A percentile compares a stretch with the other conserved stretches of the same genome.
Conservation (phyloP, 1,284 basidiomycete genomes). For the Fomitopsis palustris region DNA sequence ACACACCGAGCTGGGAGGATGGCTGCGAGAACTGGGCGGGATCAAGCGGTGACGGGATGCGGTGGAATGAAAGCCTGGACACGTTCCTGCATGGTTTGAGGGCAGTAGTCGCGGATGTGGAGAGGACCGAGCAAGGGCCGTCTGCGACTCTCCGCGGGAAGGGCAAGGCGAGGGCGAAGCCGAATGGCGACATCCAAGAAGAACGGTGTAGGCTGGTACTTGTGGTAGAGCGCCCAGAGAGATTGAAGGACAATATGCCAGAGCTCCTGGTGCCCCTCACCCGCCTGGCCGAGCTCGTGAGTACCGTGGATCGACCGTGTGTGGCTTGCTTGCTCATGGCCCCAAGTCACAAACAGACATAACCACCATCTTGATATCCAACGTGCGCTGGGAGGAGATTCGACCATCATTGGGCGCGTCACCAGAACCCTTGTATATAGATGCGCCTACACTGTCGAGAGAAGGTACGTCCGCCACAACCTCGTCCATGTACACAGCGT, state of each 20-base stretch:
- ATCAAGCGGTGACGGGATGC: slow-evolving; percentile 25
- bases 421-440: slow-evolving; percentile 75
- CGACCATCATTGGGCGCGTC: slow-evolving; percentile 68
- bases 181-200: slow-evolving; percentile 12
- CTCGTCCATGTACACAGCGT: not conserved
- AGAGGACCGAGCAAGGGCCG: slow-evolving; percentile 17
- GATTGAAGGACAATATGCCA: slow-evolving; percentile 58
- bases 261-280: slow-evolving; percentile 69
- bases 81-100: slow-evolving; percentile 62
- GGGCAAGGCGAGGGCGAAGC: slow-evolving; percentile 37
- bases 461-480: slow-evolving; percentile 42
- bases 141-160: slow-evolving; percentile 1
- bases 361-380: slow-evolving; percentile 66
- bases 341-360: slow-evolving; percentile 40
- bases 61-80: slow-evolving; percentile 63
- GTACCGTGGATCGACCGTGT: not conserved
- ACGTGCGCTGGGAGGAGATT: slow-evolving; percentile 72
- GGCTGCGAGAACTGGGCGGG: slow-evolving; percentile 56
- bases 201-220: slow-evolving; percentile 49
- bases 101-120: slow-evolving; percentile 29
- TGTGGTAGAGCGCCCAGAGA: slow-evolving; percentile 67
- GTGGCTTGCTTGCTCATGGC: not conserved
- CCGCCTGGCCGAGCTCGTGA: slow-evolving; percentile 71
- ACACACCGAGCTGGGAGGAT: slow-evolving; percentile 53
- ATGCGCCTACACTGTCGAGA: slow-evolving; percentile 54